Evolutionary conservation across 2,329 filamentous ascomycete species (phyloP).

Genomic region (Pseudogymnoascus sp.): DNA sequence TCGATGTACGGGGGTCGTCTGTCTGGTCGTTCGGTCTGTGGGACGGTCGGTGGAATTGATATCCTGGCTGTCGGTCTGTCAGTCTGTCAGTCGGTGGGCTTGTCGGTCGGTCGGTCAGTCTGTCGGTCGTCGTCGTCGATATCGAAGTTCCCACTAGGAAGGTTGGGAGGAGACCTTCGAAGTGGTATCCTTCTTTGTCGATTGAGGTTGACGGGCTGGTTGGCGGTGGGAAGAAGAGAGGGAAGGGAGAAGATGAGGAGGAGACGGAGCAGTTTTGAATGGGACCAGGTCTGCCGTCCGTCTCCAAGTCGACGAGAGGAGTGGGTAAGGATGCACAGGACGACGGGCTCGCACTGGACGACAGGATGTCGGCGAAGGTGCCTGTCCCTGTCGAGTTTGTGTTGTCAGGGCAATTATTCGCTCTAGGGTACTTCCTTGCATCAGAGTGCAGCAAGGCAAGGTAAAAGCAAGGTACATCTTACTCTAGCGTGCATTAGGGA

Average conservation of each 20-base stretch:
- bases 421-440: slow-evolving; percentile 4
- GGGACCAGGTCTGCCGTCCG: not conserved
- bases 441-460: not conserved
- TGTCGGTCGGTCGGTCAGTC: not conserved
- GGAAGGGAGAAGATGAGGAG: not conserved
- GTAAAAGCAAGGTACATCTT: not conserved
- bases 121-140: not conserved
- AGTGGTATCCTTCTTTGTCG: slow-evolving; percentile 6
- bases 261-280: slow-evolving; percentile 4
- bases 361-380: not conserved
- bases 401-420: slow-evolving; percentile 7
- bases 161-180: slow-evolving; percentile 6
- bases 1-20: not conserved
- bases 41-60: not conserved
- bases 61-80: not conserved
- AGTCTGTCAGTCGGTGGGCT: not conserved
- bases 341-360: not conserved
- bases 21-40: not conserved
- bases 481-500: slow-evolving; percentile 1
- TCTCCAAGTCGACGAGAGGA: slow-evolving; percentile 7
- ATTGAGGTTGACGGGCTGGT: not conserved
- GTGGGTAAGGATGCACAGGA: slow-evolving; percentile 1
- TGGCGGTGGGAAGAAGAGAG: not conserved
- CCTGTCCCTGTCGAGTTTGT: slow-evolving; percentile 6
- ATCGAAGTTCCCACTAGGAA: slow-evolving; percentile 5